Base-by-base conservation (phyloP, 1,284 basidiomycete species). In the Trichosporon ovoides region DNA sequence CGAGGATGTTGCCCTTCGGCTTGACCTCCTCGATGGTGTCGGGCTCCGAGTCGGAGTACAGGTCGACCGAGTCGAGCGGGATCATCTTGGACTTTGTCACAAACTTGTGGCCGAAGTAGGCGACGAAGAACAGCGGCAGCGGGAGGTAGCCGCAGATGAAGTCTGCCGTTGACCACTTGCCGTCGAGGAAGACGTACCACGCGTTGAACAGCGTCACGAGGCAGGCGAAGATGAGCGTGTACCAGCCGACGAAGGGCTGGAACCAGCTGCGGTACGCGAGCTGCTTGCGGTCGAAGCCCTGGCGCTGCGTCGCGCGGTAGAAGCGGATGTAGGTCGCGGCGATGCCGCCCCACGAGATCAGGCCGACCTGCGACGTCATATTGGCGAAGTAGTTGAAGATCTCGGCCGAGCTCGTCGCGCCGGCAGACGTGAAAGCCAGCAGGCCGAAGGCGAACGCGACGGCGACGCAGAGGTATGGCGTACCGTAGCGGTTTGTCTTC, bases 291-390 rank as follows among this genome's bases (percentile, higher is more conserved):
- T 66, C 43, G 53, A 73, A 67, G 28, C 87, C 87, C 70, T 94
- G 91, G 1, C 76, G 84, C 70, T 86, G 85, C 73, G 87, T 72
- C 38, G 89, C 92, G 5, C 78, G 70, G 72, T 89, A 81, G 80
- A 94, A 94, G 46, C 88, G 85, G 56, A 90, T 73, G 74, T 93
- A 93, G 12, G 86, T 88, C 54, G 90, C 51, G 38, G 80, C 81
- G 68, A 94, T 94, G 61, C 86, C 88, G 69, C 88, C 86, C 91
- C 91, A 95, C 13, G 88, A 70, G 58, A 73, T 61, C 9, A 87
- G 75, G 43, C 86, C 87, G 9, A 82, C 80, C 19, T 67, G 63
- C n/a, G 73, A 62, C 18, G 70, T 68, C 74, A 91, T 85, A 77
- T 86, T 88, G 48, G 83, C 68, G 62, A 91, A 83, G 87, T 87